A percentile compares a stretch with the other conserved stretches of the same genome.
Conservation (phyloP, 2,329 filamentous ascomycete species). For the Cytospora leucostoma region DNA sequence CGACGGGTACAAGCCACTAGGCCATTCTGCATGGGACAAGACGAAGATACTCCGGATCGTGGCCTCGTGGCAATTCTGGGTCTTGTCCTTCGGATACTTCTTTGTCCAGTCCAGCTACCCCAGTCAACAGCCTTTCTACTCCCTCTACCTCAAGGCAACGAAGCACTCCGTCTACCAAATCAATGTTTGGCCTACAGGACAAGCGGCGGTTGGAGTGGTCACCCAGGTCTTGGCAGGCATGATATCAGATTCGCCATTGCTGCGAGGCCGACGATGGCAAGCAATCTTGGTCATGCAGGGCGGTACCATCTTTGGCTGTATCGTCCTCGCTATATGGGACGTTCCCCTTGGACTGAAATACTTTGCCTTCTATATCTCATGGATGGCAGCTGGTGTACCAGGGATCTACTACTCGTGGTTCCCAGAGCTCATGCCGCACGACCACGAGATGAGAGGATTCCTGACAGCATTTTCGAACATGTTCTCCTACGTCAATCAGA, state of each 20-base stretch:
- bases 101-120: conserved; percentile 27
- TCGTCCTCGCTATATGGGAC: conserved; percentile 24
- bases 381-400: conserved; percentile 25
- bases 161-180: conserved; percentile 18
- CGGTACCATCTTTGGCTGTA: conserved; percentile 25
- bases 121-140: conserved; percentile 22
- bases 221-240: conserved; percentile 26
- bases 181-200: conserved; percentile 26
- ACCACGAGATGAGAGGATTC: conserved; percentile 33
- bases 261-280: conserved; percentile 25
- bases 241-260: conserved; percentile 27
- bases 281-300: conserved; percentile 28
- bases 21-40: conserved; percentile 16
- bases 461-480: conserved; percentile 29
- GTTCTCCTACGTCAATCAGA: conserved; percentile 28
- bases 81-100: conserved; percentile 26
- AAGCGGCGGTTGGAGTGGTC: conserved; percentile 16
- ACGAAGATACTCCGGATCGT: conserved; percentile 21
- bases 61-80: conserved; percentile 24
- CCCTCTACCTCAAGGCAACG: conserved; percentile 20
- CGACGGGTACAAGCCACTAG: conserved; percentile 21
- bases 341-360: conserved; percentile 29
- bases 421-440: conserved; percentile 32
- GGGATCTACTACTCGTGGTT: conserved; percentile 32
- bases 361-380: conserved; percentile 26